These are phyloP conservation scores for Helianthus annuus DNA, from an alignment of 129 eudicot genomes.

Conservation along the genomic window DNA sequence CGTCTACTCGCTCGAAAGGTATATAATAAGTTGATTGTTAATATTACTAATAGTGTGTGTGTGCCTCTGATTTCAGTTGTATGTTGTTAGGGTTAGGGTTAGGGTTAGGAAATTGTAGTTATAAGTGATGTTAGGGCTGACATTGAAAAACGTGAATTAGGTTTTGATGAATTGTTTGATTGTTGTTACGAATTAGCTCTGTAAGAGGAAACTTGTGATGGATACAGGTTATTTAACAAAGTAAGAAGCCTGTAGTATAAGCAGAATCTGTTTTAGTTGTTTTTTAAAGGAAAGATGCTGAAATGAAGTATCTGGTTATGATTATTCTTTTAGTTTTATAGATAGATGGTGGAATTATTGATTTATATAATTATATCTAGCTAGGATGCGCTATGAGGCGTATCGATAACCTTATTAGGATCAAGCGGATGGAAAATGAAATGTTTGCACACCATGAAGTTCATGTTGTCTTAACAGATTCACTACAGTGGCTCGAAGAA, in stretches of 20 bases:
- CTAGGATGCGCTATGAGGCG: constrained; percentile 18
- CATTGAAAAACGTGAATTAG: neutral
- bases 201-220: constrained; percentile 7
- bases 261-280: neutral
- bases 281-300: neutral
- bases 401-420: constrained; percentile 6
- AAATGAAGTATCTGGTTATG: constrained; percentile 18
- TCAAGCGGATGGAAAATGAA: neutral
- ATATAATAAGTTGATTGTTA: neutral
- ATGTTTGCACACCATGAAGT: constrained; percentile 1
- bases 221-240: neutral
- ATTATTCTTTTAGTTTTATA: neutral
- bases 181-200: neutral
- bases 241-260: neutral
- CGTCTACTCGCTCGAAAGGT: constrained; percentile 93
- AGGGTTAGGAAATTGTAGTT: neutral
- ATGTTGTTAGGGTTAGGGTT: neutral
- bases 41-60: neutral
- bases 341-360: constrained; percentile 11
- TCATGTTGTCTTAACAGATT: neutral
- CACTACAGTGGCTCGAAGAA: constrained; percentile 6
- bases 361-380: neutral
- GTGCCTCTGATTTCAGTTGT: constrained; percentile 4
- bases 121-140: constrained; percentile 20
- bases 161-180: constrained; percentile 15